phyloP scores from a whole-genome alignment of 2,329 filamentous ascomycete genomes.

The Ceratocystiopsis brevicomis region DNA sequence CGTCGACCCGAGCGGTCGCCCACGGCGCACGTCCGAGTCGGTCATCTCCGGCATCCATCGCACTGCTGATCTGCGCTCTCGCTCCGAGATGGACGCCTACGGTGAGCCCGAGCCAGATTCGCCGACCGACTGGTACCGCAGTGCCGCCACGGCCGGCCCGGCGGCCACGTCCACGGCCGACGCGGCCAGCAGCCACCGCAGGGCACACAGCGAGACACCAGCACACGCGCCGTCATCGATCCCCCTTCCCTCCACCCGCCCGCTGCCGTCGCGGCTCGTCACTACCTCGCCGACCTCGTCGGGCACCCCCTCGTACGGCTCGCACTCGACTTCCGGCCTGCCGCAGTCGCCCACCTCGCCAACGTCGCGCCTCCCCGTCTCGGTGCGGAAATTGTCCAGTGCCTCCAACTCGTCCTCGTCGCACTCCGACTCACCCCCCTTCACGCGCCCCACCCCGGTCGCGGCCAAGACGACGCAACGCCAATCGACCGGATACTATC shows the following conservation, averaged over 20 bases:
- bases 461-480: too few species aligned
- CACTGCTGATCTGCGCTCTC: constrained; percentile 24
- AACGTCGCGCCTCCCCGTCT: constrained; percentile 20
- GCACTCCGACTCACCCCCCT: too few species aligned
- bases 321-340: neutral
- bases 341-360: constrained; percentile 12
- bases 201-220: constrained; percentile 38
- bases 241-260: constrained; percentile 1
- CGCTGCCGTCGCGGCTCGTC: neutral
- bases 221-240: neutral
- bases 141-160: constrained; percentile 6
- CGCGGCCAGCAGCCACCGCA: constrained; percentile 17
- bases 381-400: constrained; percentile 21
- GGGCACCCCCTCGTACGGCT: neutral
- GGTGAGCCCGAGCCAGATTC: constrained; percentile 43
- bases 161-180: too few species aligned
- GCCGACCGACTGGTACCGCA: constrained; percentile 46
- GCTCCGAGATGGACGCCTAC: constrained; percentile 35
- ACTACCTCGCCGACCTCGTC: neutral
- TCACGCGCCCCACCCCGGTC: too few species aligned
- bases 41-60: constrained; percentile 35
- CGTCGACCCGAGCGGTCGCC: constrained; percentile 20
- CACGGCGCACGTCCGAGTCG: constrained; percentile 54
- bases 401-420: constrained; percentile 14
- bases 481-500: too few species aligned